Base-by-base conservation (phyloP, 306 rosid species). In the Myrica gale region DNA sequence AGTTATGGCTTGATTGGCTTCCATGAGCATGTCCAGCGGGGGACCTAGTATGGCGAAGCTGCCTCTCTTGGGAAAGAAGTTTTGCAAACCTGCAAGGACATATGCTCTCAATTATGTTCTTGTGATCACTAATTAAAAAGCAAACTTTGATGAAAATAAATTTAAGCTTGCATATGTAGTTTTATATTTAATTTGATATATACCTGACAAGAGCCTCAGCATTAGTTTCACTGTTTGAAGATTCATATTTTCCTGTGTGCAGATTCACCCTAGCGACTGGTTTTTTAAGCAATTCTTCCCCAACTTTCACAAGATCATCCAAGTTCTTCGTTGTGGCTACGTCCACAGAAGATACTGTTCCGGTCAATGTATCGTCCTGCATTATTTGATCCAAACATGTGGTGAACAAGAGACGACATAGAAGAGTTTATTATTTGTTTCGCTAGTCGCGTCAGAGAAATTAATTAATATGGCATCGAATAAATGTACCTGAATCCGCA, bases 191-290 rank as follows among this genome's bases (percentile, higher is more conserved):
- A 8, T 26, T 42, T 17, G 6, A 11, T 1, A 17, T 12, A 17
- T 16, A 7, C 13, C 46, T 52, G 21, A 55, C 43, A 13, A 61
- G 8, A 15, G 60, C 10, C 19, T 7, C 53, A 9, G 53, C 53
- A 11, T 48, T 48, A 2, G 53, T 48, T 48, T 48, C 53, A 5
- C 53, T 48, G 13, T 48, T 48, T 10, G 53, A n/a, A 23, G 17
- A 5, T 65, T 9, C 3, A 45, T 67, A 84, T 87, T 71, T 44
- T 0, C 93, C 90, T 0, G 82, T 87, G 7, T 81, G 80, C 56
- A 89, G 74, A 76, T 91, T 87, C 19, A 91, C 83, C 85, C 76
- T 85, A 3, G 88, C 75, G 74, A 91, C 87, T 1, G 82, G 88
- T 79, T 87, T 89, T 66, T 82, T 81, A 69, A 91, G 74, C 51